These are phyloP conservation scores for Verticillium tricorpus DNA, from an alignment of 2,329 filamentous ascomycete genomes.

Conservation along the genomic window DNA sequence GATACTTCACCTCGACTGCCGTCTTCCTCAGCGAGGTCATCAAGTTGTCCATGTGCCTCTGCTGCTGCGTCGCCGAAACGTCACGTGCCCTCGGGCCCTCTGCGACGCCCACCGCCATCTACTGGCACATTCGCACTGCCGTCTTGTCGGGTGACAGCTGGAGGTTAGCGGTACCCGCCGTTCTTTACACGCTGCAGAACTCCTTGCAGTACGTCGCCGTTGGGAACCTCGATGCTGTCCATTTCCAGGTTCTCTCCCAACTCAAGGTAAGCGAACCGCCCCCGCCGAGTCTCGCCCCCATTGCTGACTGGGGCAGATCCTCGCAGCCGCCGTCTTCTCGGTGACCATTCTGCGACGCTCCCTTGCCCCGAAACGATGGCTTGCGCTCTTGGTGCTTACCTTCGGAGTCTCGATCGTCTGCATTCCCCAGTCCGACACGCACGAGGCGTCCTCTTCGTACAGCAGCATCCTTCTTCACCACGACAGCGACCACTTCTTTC, in stretches of 20 bases:
- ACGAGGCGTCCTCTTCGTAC: slow-evolving; percentile 34
- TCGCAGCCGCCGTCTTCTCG: slow-evolving; percentile 85
- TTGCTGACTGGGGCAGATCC: slow-evolving; percentile 47
- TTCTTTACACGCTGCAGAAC: slow-evolving; percentile 87
- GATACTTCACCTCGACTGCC: slow-evolving; percentile 90
- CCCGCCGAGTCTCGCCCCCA: not conserved
- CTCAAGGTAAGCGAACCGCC: slow-evolving; percentile 59
- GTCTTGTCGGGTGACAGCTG: slow-evolving; percentile 90
- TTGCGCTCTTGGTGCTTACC: slow-evolving; percentile 73
- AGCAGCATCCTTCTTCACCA: slow-evolving; percentile 60
- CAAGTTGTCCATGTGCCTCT: slow-evolving; percentile 81
- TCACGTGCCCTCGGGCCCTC: slow-evolving; percentile 73
- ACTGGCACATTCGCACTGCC: slow-evolving; percentile 71
- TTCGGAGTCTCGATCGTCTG: slow-evolving; percentile 82
- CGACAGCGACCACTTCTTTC: slow-evolving; percentile 65
- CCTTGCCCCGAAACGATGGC: slow-evolving; percentile 71
- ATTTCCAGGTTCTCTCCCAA: slow-evolving; percentile 91
- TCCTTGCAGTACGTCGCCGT: slow-evolving; percentile 90
- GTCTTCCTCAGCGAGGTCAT: slow-evolving; percentile 91
- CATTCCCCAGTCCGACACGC: slow-evolving; percentile 57
- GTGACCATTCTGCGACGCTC: slow-evolving; percentile 69
- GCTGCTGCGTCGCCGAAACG: slow-evolving; percentile 83
- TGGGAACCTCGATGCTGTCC: slow-evolving; percentile 85
- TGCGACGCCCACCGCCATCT: slow-evolving; percentile 74
- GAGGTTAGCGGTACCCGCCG: slow-evolving; percentile 87